These are phyloP conservation scores for Aspergillus caelatus DNA, from an alignment of 2,329 filamentous ascomycete genomes.

Conservation along the genomic window DNA sequence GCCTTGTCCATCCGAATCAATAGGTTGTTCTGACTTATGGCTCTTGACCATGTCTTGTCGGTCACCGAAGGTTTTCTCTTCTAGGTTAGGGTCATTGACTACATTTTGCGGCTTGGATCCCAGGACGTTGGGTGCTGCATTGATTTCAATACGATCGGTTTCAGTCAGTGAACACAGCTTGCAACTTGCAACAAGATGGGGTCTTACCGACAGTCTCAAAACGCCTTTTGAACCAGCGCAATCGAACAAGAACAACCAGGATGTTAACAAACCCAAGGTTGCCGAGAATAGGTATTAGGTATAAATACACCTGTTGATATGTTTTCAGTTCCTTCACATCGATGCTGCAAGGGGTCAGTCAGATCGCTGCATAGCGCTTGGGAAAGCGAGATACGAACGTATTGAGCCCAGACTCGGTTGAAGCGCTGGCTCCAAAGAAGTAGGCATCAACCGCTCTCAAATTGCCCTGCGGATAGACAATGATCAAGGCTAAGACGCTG, in stretches of 20 bases:
- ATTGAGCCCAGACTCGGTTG: neutral
- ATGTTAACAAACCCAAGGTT: slow-evolving; percentile 56
- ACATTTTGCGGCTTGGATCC: too few species aligned
- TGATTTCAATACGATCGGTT: slow-evolving; percentile 12
- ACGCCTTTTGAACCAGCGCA: slow-evolving; percentile 54
- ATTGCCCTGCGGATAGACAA: slow-evolving; percentile 46
- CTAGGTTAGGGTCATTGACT: too few species aligned
- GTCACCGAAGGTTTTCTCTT: too few species aligned
- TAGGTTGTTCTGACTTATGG: too few species aligned
- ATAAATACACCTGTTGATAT: slow-evolving; percentile 57
- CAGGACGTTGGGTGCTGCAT: too few species aligned
- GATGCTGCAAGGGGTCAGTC: slow-evolving; percentile 36
- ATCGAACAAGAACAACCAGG: slow-evolving; percentile 50
- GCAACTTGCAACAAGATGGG: too few species aligned
- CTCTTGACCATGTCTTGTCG: too few species aligned
- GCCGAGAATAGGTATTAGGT: slow-evolving; percentile 53
- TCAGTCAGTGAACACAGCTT: slow-evolving; percentile 10
- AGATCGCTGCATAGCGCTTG: too few species aligned
- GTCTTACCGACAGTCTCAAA: slow-evolving; percentile 23
- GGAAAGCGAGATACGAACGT: too few species aligned
- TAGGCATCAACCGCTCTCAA: slow-evolving; percentile 51
- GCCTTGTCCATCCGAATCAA: too few species aligned
- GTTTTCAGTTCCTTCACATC: slow-evolving; percentile 53
- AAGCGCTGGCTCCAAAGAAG: slow-evolving; percentile 53
- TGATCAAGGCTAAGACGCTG: slow-evolving; percentile 31